Conservation (phyloP, 2,329 filamentous ascomycete genomes). For the Fusarium musae region DNA sequence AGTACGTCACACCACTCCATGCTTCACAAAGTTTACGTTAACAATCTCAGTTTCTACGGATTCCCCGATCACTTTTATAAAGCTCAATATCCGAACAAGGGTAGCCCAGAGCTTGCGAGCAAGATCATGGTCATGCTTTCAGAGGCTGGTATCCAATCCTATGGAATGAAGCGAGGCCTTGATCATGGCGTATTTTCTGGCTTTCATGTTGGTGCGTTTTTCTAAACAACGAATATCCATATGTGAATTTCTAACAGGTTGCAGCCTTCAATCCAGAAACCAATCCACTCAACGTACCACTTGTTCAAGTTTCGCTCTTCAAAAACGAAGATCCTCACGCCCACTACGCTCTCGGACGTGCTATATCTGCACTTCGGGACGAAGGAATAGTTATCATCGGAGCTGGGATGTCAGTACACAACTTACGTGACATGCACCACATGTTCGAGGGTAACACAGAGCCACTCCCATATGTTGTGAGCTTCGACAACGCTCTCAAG, state of each 20-base stretch:
- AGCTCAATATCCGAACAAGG: slow-evolving; percentile 72
- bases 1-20: slow-evolving; percentile 53
- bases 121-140: slow-evolving; percentile 66
- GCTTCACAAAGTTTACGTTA: slow-evolving; percentile 6
- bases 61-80: slow-evolving; percentile 77
- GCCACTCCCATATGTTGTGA: slow-evolving; percentile 66
- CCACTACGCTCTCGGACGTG: slow-evolving; percentile 75
- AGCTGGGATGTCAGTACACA: slow-evolving; percentile 81
- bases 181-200: slow-evolving; percentile 82
- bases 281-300: slow-evolving; percentile 72
- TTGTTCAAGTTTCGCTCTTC: slow-evolving; percentile 80
- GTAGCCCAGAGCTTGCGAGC: slow-evolving; percentile 68
- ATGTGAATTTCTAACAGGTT: slow-evolving; percentile 9
- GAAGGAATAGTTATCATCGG: slow-evolving; percentile 75
- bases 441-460: slow-evolving; percentile 51
- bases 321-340: slow-evolving; percentile 70
- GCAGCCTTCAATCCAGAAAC: slow-evolving; percentile 67
- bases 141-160: slow-evolving; percentile 67
- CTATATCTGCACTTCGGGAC: slow-evolving; percentile 72
- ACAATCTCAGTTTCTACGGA: slow-evolving; percentile 68
- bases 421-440: slow-evolving; percentile 64
- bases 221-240: neutral
- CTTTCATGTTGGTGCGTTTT: slow-evolving; percentile 61
- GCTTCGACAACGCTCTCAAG: slow-evolving; percentile 75
- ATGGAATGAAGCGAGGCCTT: slow-evolving; percentile 70